Base-by-base conservation (phyloP, 2,329 filamentous ascomycete genomes). In the Nemania sp. region DNA sequence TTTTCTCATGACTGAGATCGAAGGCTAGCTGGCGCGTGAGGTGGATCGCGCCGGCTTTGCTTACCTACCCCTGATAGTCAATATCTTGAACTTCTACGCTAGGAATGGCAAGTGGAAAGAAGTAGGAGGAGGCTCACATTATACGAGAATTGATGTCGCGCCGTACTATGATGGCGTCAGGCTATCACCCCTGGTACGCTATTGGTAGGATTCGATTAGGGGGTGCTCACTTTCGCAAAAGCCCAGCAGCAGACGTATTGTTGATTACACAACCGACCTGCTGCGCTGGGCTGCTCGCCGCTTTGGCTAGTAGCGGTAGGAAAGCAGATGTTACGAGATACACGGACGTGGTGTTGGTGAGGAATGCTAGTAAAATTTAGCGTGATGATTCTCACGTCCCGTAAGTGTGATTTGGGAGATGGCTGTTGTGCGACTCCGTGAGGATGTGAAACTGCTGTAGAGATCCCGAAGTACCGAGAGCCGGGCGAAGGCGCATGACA, bases 261-360 rank as follows among this genome's bases (percentile, higher is more conserved):
- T 83, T 83, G 58, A 84, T 74, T 22, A 84, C 72, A 15, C 68
- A 75, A 3, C 76, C 76, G 1, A 73, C 72, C 62, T 78, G 80
- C 4, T 77, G 77, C 0, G 75, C 75, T 1, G 75, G 77, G 4
- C 71, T 66, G 2, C 71, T 66, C 9, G 69, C 65, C 5, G 77
- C 79, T 52, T 79, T 80, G 1, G 75, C 76, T 1, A 83, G 72
- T 2, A 82, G 68, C 0, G 80, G 80, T 2, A 83, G 68, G 63
- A 84, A 78, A 1, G 78, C 78, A 57, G 80, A 79, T 15, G 76
- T 75, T 58, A 79, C 77, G 68, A 79, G 82, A 67, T 77, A 82
- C 22, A 74, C 72, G 28, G 72, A 74, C 1, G 73, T 74, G 26
- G 80, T 71, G 46, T 83, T 83, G 17, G 76, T 80, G 48, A 74